These are phyloP conservation scores for Tulasnella sp. DNA, from an alignment of 768 basidiomycete genomes.

Conservation along the genomic window DNA sequence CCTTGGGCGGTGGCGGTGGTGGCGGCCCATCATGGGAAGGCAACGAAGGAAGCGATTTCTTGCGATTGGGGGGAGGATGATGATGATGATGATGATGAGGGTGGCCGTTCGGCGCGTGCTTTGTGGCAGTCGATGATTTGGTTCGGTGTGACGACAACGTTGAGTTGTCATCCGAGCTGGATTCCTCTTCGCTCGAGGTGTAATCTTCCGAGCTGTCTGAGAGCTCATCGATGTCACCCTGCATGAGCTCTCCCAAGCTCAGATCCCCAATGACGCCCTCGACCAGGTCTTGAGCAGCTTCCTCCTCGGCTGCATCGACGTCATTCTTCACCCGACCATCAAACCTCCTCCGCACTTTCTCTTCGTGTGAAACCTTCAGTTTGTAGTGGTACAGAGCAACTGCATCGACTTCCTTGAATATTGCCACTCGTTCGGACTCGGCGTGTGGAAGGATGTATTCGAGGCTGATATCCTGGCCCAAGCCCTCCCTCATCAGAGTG, in stretches of 20 bases:
- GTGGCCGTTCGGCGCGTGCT: neutral
- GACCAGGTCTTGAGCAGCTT: slow-evolving; percentile 72
- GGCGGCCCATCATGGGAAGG: neutral
- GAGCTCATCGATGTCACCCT: slow-evolving; percentile 52
- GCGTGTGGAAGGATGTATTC: slow-evolving; percentile 85
- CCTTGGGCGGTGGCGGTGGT: neutral
- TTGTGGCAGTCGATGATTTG: neutral
- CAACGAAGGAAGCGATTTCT: neutral
- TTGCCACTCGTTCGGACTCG: slow-evolving; percentile 62
- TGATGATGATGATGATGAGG: neutral
- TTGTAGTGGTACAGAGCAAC: slow-evolving; percentile 90
- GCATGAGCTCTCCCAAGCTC: slow-evolving; percentile 69
- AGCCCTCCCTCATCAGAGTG: slow-evolving; percentile 79
- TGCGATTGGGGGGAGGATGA: neutral
- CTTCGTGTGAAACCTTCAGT: slow-evolving; percentile 87
- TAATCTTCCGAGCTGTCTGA: slow-evolving; percentile 29
- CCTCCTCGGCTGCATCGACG: slow-evolving; percentile 67
- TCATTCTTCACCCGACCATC: slow-evolving; percentile 42
- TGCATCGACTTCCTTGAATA: slow-evolving; percentile 80
- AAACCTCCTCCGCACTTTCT: slow-evolving; percentile 81
- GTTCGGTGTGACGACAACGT: neutral
- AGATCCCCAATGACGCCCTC: slow-evolving; percentile 75
- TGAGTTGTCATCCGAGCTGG: slow-evolving; percentile 37
- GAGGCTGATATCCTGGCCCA: slow-evolving; percentile 65
- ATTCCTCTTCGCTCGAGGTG: slow-evolving; percentile 33